phyloP scores from a whole-genome alignment of 1,139 yeast genomes.

The Magnusiomyces tetraspermus region DNA sequence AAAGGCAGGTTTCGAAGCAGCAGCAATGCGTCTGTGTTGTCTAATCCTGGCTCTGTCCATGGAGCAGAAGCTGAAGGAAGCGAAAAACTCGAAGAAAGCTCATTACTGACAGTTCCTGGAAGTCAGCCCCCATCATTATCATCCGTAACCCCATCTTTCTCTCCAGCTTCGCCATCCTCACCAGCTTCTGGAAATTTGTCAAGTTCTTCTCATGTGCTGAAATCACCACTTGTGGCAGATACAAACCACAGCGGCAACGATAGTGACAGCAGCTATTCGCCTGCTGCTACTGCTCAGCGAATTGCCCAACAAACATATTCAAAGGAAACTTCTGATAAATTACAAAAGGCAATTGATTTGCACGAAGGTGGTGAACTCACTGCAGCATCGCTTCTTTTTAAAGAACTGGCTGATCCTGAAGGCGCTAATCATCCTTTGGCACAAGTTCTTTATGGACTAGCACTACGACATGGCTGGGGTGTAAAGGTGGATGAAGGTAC shows the following conservation, averaged over 20 bases:
- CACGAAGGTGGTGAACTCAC: conserved; percentile 25
- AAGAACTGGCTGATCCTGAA: conserved; percentile 23
- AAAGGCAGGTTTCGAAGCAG: background rate
- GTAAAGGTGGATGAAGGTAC: conserved; percentile 20
- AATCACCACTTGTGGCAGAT: background rate
- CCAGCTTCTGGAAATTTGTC: no score
- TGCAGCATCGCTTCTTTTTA: conserved; percentile 21
- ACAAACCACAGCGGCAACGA: background rate
- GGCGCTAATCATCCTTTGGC: conserved; percentile 26
- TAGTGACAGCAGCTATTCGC: background rate
- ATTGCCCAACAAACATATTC: conserved; percentile 7
- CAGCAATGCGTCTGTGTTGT: background rate
- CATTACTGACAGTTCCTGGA: background rate
- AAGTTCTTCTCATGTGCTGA: background rate
- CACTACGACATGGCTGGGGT: conserved; percentile 34
- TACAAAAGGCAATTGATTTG: conserved; percentile 27
- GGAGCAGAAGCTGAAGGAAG: background rate
- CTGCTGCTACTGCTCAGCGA: background rate
- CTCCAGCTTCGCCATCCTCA: no score
- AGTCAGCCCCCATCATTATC: no score
- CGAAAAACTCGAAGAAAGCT: background rate
- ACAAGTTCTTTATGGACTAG: conserved; percentile 28
- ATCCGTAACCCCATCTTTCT: no score
- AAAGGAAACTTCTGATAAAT: conserved; percentile 18
- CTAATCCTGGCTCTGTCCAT: background rate